These are phyloP conservation scores for Peronosclerospora sorghi DNA, from an alignment of 352 stramenopile species.

Conservation along the genomic window DNA sequence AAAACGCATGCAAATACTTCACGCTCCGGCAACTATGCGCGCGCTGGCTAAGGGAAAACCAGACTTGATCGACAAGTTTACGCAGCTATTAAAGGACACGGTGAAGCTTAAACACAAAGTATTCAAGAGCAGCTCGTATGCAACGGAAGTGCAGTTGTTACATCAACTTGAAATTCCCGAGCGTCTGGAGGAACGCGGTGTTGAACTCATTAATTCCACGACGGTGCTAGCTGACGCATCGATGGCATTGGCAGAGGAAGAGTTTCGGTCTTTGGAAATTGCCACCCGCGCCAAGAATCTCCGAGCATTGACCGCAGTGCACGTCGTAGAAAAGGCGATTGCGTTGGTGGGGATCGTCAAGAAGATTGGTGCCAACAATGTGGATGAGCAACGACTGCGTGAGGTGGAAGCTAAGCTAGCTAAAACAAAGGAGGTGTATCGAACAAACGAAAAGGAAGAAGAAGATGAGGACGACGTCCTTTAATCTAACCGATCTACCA, in stretches of 20 bases:
- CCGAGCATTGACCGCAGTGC: constrained; percentile 49
- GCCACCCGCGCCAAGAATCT: constrained; percentile 76
- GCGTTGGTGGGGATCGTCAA: constrained; percentile 77
- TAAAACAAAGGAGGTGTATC: constrained; percentile 48
- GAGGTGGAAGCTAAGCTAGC: constrained; percentile 30
- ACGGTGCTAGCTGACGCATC: constrained; percentile 46
- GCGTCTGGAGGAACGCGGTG: constrained; percentile 55
- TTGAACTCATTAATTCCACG: constrained; percentile 52
- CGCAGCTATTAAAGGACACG: constrained; percentile 71
- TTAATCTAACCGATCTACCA: constrained; percentile 29
- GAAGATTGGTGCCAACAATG: constrained; percentile 57
- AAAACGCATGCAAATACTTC: constrained; percentile 61
- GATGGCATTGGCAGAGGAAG: constrained; percentile 71
- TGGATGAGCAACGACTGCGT: constrained; percentile 36
- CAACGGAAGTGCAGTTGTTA: constrained; percentile 40
- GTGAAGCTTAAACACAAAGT: constrained; percentile 86
- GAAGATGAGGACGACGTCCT: constrained; percentile 83
- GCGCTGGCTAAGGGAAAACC: constrained; percentile 63
- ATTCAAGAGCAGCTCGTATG: constrained; percentile 68
- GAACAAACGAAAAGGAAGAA: constrained; percentile 53
- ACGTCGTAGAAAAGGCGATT: constrained; percentile 60
- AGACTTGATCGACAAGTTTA: constrained; percentile 81
- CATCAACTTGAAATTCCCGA: constrained; percentile 51
- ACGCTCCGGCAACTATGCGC: constrained; percentile 54
- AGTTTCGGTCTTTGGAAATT: constrained; percentile 52